These are phyloP conservation scores for Combretum micranthum DNA, from an alignment of 345 rosid genomes.

Conservation along the genomic window DNA sequence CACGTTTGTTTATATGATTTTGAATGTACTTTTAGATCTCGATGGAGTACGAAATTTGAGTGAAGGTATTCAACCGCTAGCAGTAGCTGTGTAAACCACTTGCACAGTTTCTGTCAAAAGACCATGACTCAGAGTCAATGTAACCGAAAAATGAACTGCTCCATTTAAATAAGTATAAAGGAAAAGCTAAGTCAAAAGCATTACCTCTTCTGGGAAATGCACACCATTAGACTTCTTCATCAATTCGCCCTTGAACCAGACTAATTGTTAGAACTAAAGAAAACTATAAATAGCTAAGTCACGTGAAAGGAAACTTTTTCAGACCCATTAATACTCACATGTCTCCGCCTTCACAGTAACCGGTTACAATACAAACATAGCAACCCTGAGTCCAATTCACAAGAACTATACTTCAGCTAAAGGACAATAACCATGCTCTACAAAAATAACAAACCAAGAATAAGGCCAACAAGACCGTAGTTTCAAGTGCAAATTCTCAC, in stretches of 20 bases:
- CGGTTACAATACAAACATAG: conserved; percentile 96
- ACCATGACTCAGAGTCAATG: background rate
- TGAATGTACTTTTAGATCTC: conserved; percentile 65
- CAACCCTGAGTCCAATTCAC: conserved; percentile 60
- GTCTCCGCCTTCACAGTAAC: conserved; percentile 99
- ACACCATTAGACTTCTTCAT: conserved; percentile 92
- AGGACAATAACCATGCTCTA: background rate
- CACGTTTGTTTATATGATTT: background rate
- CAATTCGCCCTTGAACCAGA: conserved; percentile 63
- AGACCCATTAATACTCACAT: conserved; percentile 54
- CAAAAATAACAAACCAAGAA: background rate
- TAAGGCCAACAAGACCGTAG: background rate
- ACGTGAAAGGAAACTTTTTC: conserved; percentile 1
- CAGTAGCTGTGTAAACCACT: conserved; percentile 88
- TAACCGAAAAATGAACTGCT: no score
- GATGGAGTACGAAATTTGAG: conserved; percentile 92
- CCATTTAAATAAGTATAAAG: background rate
- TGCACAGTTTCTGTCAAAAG: conserved; percentile 76
- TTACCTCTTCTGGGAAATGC: conserved; percentile 88
- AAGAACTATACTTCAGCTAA: conserved; percentile 12
- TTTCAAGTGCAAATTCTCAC: conserved; percentile 27
- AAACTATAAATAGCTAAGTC: conserved; percentile 3
- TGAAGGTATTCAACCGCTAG: conserved; percentile 95
- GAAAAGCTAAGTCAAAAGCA: background rate
- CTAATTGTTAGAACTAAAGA: background rate